Evolutionary conservation across 2,329 filamentous ascomycete genomes (phyloP), one percentile per base, ranked within the genome.

Genomic region (Ascochyta clinopodiicola): DNA sequence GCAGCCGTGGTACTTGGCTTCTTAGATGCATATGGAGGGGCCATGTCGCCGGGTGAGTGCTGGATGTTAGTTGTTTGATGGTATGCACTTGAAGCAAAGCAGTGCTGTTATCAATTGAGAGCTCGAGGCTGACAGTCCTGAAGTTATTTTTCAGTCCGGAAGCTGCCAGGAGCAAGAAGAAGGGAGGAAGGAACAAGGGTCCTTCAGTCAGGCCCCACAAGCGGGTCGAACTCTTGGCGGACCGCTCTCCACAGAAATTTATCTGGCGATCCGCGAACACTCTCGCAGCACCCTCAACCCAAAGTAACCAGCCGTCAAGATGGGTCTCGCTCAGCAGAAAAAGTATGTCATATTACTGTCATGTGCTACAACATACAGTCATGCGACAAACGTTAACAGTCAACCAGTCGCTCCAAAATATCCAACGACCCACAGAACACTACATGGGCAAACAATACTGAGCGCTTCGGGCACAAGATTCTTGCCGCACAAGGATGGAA

Each of bases 401-500:
- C 49, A 25, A 57, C 63, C 65, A 86, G 84, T 67, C 81, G 79
- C 66, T 82, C 82, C 43, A 96, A 94, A 79, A 87, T 98, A 71
- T 89, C 89, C 63, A 84, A 89, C 73, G 95, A 99, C 77, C 95
- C 95, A 7, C 97, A 98, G 79, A 99, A 98, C 77, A 96, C 91
- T 43, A 87, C 86, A 82, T 99, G 95, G 95, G 88, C 89, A 52
- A 88, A 88, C 69, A 89, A 93, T 73, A 91, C 89, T 62, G 84
- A 84, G 52, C 88, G 87, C 49, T 98, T 95, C 75, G 95, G 95
- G 65, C 93, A 96, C 75, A 91, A 88, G 71, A 94, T 98, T 64
- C 87, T 99, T 70, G 86, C 88, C 44, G 83, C 89, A 15, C 92
- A 97, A 70, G 95, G 95, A 62, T 99, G 95, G 95, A 84, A 88